Percentiles rank a stretch among this genome's conserved stretches.
Conservation (phyloP, 1,284 basidiomycete species). For the Rhizopogon parksii region DNA sequence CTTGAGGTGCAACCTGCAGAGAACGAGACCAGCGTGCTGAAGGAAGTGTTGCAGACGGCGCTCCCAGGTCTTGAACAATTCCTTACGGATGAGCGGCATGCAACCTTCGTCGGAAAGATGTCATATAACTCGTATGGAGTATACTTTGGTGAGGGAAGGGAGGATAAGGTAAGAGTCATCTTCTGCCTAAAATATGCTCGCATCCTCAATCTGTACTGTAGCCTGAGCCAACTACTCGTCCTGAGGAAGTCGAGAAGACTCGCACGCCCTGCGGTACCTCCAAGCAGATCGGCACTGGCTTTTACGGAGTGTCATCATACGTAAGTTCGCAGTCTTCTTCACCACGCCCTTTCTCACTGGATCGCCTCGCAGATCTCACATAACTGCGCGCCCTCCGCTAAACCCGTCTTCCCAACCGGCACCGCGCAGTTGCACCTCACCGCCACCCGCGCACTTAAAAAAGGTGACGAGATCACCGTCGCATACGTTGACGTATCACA, state of each 20-base stretch:
- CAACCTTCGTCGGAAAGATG: slow-evolving; percentile 61
- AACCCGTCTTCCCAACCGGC: slow-evolving; percentile 54
- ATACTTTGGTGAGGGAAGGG: slow-evolving; percentile 53
- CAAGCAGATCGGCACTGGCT: slow-evolving; percentile 64
- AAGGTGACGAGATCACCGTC: slow-evolving; percentile 68
- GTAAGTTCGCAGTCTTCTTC: slow-evolving; percentile 29
- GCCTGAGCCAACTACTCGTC: slow-evolving; percentile 44
- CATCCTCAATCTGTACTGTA: slow-evolving; percentile 20
- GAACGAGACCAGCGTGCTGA: slow-evolving; percentile 48
- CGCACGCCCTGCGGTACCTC: slow-evolving; percentile 68
- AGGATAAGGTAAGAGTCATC: slow-evolving; percentile 50
- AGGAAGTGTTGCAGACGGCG: slow-evolving; percentile 50
- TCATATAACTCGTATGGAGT: slow-evolving; percentile 71
- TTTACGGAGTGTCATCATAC: slow-evolving; percentile 72
- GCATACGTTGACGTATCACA: slow-evolving; percentile 64
- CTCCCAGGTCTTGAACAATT: slow-evolving; percentile 68
- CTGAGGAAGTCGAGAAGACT: slow-evolving; percentile 64
- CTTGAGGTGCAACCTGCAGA: slow-evolving; percentile 45
- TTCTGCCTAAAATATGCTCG: neutral
- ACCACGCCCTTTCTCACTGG: neutral
- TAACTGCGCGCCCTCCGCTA: slow-evolving; percentile 62
- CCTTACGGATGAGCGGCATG: slow-evolving; percentile 55
- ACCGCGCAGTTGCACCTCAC: slow-evolving; percentile 61
- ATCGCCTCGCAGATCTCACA: slow-evolving; percentile 43
- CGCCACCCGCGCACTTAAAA: slow-evolving; percentile 55